These are phyloP conservation scores for Lachancea fermentati DNA, from an alignment of 805 yeast genomes.

Conservation along the genomic window DNA sequence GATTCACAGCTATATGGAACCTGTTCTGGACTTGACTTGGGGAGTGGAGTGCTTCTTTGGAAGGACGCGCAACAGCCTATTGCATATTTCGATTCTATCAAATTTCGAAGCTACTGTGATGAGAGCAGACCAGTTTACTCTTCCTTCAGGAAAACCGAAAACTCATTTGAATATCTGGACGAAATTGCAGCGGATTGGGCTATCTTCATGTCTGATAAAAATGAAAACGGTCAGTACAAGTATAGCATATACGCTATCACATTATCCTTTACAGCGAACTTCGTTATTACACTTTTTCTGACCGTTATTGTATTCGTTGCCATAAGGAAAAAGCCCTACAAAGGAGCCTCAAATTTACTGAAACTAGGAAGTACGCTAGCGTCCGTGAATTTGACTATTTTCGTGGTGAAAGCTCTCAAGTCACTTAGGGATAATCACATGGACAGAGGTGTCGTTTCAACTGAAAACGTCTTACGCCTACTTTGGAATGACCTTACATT, in stretches of 20 bases:
- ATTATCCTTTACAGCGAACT: constrained; percentile 56
- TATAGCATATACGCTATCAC: constrained; percentile 58
- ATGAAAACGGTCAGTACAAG: constrained; percentile 41
- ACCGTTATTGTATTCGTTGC: constrained; percentile 62
- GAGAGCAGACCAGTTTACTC: constrained; percentile 33
- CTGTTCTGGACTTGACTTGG: constrained; percentile 30
- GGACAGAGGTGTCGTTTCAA: constrained; percentile 30
- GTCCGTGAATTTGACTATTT: constrained; percentile 48
- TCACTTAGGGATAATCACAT: constrained; percentile 44
- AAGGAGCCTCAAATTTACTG: constrained; percentile 26
- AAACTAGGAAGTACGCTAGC: constrained; percentile 45
- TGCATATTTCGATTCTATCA: constrained; percentile 15
- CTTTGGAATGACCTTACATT: constrained; percentile 43
- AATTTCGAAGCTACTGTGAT: constrained; percentile 33
- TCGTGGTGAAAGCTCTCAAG: constrained; percentile 44
- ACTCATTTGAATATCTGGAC: constrained; percentile 36
- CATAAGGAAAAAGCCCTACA: constrained; percentile 56
- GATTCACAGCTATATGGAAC: constrained; percentile 19
- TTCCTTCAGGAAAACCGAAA: constrained; percentile 28
- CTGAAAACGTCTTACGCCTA: constrained; percentile 23
- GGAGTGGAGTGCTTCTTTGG: constrained; percentile 32
- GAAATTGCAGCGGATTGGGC: constrained; percentile 45
- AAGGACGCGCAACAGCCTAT: constrained; percentile 11
- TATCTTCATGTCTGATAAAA: constrained; percentile 31
- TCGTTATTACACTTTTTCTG: constrained; percentile 57